Conservation (phyloP, 768 basidiomycete species). For the Termitomyces titanicus region DNA sequence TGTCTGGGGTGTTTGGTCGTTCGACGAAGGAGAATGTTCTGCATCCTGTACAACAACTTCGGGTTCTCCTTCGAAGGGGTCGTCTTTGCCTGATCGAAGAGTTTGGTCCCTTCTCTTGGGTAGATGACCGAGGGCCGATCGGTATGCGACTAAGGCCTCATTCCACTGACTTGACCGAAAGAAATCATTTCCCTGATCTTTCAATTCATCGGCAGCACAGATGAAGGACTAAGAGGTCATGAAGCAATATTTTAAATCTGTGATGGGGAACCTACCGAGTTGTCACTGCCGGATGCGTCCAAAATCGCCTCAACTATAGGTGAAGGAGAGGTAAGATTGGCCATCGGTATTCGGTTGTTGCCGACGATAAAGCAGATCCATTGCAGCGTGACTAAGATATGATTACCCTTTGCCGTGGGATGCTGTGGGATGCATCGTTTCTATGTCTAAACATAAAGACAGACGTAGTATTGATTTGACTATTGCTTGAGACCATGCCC, state of each 20-base stretch:
- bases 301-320: not conserved
- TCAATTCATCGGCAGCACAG: constrained; percentile 55
- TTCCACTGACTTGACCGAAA: constrained; percentile 68
- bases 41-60: constrained; percentile 18
- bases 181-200: constrained; percentile 69
- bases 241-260: not conserved
- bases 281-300: not conserved
- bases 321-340: constrained; percentile 9
- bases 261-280: constrained; percentile 5
- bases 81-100: not conserved
- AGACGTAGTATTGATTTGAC: too few relatives aligned
- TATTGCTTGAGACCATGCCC: not conserved
- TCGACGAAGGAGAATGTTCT: constrained; percentile 18
- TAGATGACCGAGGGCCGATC: constrained; percentile 60
- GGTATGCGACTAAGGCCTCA: constrained; percentile 70
- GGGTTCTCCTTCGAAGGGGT: constrained; percentile 13
- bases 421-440: constrained; percentile 52
- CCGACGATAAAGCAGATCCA: constrained; percentile 5
- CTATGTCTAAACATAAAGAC: constrained; percentile 34
- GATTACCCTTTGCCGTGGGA: constrained; percentile 48
- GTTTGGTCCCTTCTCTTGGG: constrained; percentile 27
- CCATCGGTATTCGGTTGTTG: constrained; percentile 16
- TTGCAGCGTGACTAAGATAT: constrained; percentile 39
- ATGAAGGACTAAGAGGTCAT: constrained; percentile 36
- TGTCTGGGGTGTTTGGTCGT: constrained; percentile 6